Conservation (phyloP, 208 protist species). For the Trypanosoma caninum region DNA sequence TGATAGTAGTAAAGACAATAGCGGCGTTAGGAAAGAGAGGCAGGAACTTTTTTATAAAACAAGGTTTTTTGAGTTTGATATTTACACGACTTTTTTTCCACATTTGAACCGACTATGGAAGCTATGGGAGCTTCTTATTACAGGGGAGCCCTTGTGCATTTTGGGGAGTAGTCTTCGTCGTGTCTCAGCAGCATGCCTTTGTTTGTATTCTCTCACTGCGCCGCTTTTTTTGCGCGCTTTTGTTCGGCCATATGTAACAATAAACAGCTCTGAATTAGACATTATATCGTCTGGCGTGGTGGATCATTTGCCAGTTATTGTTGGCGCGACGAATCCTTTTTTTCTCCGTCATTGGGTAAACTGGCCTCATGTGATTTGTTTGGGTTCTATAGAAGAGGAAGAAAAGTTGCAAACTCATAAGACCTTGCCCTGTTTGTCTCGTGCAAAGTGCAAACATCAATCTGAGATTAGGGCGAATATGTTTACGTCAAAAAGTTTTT, state of each 20-base stretch:
- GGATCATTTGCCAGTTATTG: neutral
- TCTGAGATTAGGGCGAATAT: constrained; percentile 22
- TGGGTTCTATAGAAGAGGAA: constrained; percentile 1
- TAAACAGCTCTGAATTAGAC: constrained; percentile 29
- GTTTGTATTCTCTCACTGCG: constrained; percentile 20
- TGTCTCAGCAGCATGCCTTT: constrained; percentile 5
- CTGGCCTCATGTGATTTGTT: constrained; percentile 24
- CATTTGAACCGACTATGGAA: constrained; percentile 31
- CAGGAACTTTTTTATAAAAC: neutral
- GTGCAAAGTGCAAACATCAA: constrained; percentile 14
- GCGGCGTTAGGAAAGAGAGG: no score
- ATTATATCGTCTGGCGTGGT: neutral
- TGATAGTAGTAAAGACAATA: neutral
- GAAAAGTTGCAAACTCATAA: constrained; percentile 18
- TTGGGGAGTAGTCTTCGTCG: neutral
- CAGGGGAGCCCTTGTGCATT: constrained; percentile 22
- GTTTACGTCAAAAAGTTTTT: constrained; percentile 27
- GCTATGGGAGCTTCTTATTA: constrained; percentile 32
- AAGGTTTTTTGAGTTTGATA: constrained; percentile 25
- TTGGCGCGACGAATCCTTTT: constrained; percentile 27
- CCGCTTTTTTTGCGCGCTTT: constrained; percentile 19
- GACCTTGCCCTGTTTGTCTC: constrained; percentile 9
- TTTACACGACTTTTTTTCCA: constrained; percentile 15
- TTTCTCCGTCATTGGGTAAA: constrained; percentile 24
- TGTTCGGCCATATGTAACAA: constrained; percentile 31